Evolutionary conservation across 140 eudicot genomes (phyloP), one percentile per base, ranked within the genome.

Genomic region (Erigeron philadelphicus): DNA sequence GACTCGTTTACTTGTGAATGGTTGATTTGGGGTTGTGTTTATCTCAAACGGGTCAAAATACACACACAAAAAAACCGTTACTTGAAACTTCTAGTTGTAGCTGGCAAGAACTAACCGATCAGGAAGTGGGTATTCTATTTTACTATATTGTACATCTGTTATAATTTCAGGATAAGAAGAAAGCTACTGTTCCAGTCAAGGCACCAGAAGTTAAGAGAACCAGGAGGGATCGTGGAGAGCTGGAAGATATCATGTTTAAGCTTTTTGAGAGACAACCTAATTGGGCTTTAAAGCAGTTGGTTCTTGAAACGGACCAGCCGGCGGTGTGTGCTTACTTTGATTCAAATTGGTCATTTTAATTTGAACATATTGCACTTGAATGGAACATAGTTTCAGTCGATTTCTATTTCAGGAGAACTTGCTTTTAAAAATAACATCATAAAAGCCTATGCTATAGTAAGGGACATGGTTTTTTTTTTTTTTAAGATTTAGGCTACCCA

Each of bases 251-350:
- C 70, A 88, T 90, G 96, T 90, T 90, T 43, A 90, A 90, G 82
- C 96, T 90, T 66, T 90, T 90, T 38, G 97, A 90, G 81, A 88
- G 88, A 68, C 90, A 90, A 40, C 95, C 96, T 70, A 92, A 92
- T 61, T 92, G 98, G 98, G 79, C 96, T 23, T 55, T 92, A 72
- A 92, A 92, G 88, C 96, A 88, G 83, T 75, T 92, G 66, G 96
- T 92, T 66, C 82, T 81, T 47, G 95, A 92, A 68, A 92, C 98
- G 0, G 96, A 92, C 80, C 98, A 92, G 76, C 98, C 98, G 25
- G 96, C 96, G 63, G 98, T 92, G 75, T 79, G 84, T 80, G 5
- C 60, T 38, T 59, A 61, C 5, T 45, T 45, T n/a, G n/a, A n/a
- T n/a, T 21, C 19, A 9, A 8, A 45, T 11, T 45, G 9, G 23